A percentile compares a stretch with the other conserved stretches of the same genome.
phyloP scores from a whole-genome alignment of 768 basidiomycete genomes.

The Rhizopogon roseolus region DNA sequence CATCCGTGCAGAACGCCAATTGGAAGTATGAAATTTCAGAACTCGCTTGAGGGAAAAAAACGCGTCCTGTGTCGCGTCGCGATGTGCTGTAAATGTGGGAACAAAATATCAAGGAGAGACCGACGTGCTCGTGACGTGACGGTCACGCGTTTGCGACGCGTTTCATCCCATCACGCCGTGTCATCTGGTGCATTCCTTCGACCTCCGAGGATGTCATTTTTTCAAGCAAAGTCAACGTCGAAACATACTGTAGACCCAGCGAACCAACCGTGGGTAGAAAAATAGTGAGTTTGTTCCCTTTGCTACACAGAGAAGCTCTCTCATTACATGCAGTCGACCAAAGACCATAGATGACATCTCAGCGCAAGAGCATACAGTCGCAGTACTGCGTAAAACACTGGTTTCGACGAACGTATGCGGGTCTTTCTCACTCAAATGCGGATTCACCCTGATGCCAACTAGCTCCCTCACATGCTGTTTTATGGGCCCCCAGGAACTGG shows the following conservation, averaged over 20 bases:
- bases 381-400: conserved; percentile 86
- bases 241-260: conserved; percentile 50
- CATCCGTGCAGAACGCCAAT: conserved; percentile 12
- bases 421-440: not conserved
- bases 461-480: conserved; percentile 99
- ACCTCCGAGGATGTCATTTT: conserved; percentile 57
- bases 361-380: conserved; percentile 94
- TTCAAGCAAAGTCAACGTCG: conserved; percentile 41
- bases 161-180: not conserved
- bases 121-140: conserved; percentile 25
- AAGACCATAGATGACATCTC: conserved; percentile 98
- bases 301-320: not conserved
- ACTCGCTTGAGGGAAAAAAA: too few species aligned
- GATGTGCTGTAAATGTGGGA: conserved; percentile 23
- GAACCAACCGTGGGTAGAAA: conserved; percentile 96
- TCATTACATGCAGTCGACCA: conserved; percentile 61
- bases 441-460: conserved; percentile 11
- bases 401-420: conserved; percentile 81
- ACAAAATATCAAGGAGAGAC: conserved; percentile 19
- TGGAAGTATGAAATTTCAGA: too few species aligned
- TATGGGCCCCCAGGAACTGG: conserved; percentile 99
- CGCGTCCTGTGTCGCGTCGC: conserved; percentile 19
- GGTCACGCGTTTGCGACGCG: conserved; percentile 49
- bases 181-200: not conserved
- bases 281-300: conserved; percentile 67